phyloP scores from a whole-genome alignment of 1,139 yeast species.

The Pichia sp. region DNA sequence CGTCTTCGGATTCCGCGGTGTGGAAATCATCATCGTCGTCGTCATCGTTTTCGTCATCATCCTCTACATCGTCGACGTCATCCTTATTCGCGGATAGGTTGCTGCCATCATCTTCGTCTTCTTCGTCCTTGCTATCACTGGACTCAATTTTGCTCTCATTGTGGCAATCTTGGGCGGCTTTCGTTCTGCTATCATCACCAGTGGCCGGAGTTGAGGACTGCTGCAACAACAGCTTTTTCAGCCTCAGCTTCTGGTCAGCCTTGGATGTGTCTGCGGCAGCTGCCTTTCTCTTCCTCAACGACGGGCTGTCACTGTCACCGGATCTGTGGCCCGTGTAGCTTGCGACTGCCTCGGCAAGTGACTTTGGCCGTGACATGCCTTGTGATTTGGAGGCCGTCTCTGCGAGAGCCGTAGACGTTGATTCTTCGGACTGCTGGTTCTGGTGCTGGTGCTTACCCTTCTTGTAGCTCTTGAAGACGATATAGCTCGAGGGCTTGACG shows the following conservation, averaged over 20 bases:
- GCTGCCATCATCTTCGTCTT: neutral
- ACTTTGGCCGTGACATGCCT: conserved; percentile 38
- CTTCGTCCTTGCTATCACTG: neutral
- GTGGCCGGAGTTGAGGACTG: conserved; percentile 2
- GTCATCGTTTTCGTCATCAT: conserved; percentile 10
- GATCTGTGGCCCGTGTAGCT: conserved; percentile 54
- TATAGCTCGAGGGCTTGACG: conserved; percentile 40
- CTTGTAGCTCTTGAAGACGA: conserved; percentile 34
- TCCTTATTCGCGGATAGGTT: neutral
- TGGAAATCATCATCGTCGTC: conserved; percentile 9
- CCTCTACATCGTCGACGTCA: neutral
- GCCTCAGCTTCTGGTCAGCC: conserved; percentile 14
- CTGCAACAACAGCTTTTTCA: conserved; percentile 13
- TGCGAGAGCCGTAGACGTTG: neutral
- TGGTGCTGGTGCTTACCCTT: conserved; percentile 9
- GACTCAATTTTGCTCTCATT: neutral
- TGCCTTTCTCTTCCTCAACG: conserved; percentile 7
- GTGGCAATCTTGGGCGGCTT: neutral
- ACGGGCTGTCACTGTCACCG: conserved; percentile 38
- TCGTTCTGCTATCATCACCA: neutral
- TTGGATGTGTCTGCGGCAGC: neutral
- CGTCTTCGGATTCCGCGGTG: conserved; percentile 14
- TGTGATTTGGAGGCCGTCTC: neutral
- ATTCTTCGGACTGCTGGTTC: too few species aligned
- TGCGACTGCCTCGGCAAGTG: conserved; percentile 62